Percentiles rank a stretch among this genome's conserved stretches.
phyloP scores from a whole-genome alignment of 2,329 filamentous ascomycete species.

The Paecilomyces variotii region DNA sequence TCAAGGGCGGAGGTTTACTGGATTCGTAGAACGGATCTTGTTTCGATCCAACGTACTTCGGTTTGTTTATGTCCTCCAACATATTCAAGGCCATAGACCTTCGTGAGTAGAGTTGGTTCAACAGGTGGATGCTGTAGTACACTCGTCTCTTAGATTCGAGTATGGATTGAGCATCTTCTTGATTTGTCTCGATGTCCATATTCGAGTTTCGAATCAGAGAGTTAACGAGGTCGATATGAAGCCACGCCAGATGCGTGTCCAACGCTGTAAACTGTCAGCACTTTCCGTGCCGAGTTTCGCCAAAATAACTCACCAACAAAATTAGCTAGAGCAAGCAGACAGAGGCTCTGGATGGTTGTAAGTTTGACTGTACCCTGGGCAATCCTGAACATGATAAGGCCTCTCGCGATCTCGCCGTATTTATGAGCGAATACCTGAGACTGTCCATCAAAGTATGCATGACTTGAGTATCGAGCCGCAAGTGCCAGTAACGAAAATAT shows the following conservation, averaged over 20 bases:
- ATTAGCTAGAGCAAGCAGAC: slow-evolving; percentile 12
- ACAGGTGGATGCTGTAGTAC: slow-evolving; percentile 12
- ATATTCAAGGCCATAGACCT: slow-evolving; percentile 11
- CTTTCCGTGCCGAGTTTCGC: not conserved
- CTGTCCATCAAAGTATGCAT: slow-evolving; percentile 6
- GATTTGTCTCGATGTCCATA: slow-evolving; percentile 2
- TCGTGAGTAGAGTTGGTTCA: slow-evolving; percentile 11
- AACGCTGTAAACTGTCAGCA: not conserved
- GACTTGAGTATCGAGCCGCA: slow-evolving; percentile 10
- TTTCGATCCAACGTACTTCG: slow-evolving; percentile 10
- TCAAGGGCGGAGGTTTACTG: slow-evolving; percentile 6
- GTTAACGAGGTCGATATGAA: slow-evolving; percentile 6
- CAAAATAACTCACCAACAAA: slow-evolving; percentile 8
- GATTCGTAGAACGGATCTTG: slow-evolving; percentile 5
- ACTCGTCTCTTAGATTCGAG: slow-evolving; percentile 5
- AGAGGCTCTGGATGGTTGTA: slow-evolving; percentile 15
- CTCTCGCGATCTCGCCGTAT: slow-evolving; percentile 11
- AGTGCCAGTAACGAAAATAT: slow-evolving; percentile 12
- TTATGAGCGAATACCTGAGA: slow-evolving; percentile 6
- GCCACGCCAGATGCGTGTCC: slow-evolving; percentile 6
- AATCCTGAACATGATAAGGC: slow-evolving; percentile 13
- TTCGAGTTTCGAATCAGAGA: slow-evolving; percentile 4
- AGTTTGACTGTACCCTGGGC: slow-evolving; percentile 10
- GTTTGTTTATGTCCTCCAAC: slow-evolving; percentile 14
- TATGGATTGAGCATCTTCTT: not conserved